Base-by-base conservation (phyloP, 169 alveolate species). In the Haemoproteus tartakovskyi region DNA sequence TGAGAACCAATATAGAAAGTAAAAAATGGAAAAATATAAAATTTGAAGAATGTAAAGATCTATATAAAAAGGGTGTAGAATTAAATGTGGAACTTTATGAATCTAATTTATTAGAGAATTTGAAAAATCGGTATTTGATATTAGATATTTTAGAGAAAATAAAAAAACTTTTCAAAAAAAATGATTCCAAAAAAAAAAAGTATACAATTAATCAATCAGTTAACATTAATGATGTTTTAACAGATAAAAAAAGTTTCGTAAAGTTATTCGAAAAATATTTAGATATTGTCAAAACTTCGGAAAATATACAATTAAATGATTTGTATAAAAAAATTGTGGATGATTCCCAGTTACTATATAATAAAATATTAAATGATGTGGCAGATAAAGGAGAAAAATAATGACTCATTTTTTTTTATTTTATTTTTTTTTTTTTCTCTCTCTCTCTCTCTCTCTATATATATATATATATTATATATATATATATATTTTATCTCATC, bases 1-100 rank as follows among this genome's bases (percentile, higher is more conserved):
- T 74, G 29, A 74, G 46, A 74, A 45, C 21, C 46, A 41, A 14
- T 50, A 12, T 74, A 4, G 46, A 74, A 33, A 11, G 6, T 4
- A 74, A 57, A 38, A 45, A 60, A 22, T 57, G 54, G 11, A 74
- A 74, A 46, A 74, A 74, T n/a, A 8, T 33, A 3, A 21, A 21
- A 1, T 1, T 43, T 19, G 62, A 74, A 33, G 84, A 57, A 74
- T 60, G 54, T 26, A 74, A 57, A 19, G 16, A 74, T 6, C 14
- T 74, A 12, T 43, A 74, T 45, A 21, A 46, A 2, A 74, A 36
- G 36, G 84, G 74, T 18, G 6, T 14, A 22, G 45, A 54, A 21
- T 24, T 74, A 29, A 36, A 74, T 37, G 21, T 74, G 59, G 36
- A 51, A 14, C 54, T 56, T 54, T 74, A 74, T 40, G 59, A 51